Base-by-base conservation (phyloP, 2,329 filamentous ascomycete species). In the Coleophoma crateriformis region DNA sequence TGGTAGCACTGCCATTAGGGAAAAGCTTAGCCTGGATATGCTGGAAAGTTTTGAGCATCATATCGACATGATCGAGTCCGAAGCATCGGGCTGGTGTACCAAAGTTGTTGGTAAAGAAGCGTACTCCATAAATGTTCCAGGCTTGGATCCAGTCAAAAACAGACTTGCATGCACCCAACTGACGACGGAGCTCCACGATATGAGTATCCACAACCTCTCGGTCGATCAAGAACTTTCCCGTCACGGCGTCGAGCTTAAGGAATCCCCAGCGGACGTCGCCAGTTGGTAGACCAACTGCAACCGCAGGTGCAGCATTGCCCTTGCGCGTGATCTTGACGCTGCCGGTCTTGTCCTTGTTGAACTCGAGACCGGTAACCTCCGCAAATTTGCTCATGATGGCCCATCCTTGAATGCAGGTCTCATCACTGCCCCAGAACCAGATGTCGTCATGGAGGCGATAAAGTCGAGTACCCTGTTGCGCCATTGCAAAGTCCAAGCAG, bases 371-470 rank as follows among this genome's bases (percentile, higher is more conserved):
- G 56, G 81, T 78, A 1, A 78, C 64, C 1, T 61, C 56, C 4
- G 73, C 68, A 55, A 85, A 87, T 4, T 72, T 64, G 2, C 71
- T 67, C 57, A 87, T 73, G 0, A 77, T 70, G 10, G 71, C 60
- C 84, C 83, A 88, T 0, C 79, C 81, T 40, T 72, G 68, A 17
- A 73, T 68, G 14, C 75, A 78, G 4, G 68, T 68, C 5, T 66
- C 57, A 45, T 81, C 73, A 10, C 78, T 69, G n/a, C 76, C 74
- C 81, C 82, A 86, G 60, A 85, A 81, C 82, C 82, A 87, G 46
- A 85, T 71, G 54, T 86, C 81, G 54, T 85, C 83, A 46, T 84
- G 76, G 35, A 85, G 69, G 12, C 84, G 77, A 61, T 82, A 82
- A 11, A 86, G 64, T n/a, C 73, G 68, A 2, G 68, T 67, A 0